Percentiles rank a stretch among this genome's conserved stretches.
phyloP scores from a whole-genome alignment of 805 yeast species.

The Metschnikowia cerradonensis region DNA sequence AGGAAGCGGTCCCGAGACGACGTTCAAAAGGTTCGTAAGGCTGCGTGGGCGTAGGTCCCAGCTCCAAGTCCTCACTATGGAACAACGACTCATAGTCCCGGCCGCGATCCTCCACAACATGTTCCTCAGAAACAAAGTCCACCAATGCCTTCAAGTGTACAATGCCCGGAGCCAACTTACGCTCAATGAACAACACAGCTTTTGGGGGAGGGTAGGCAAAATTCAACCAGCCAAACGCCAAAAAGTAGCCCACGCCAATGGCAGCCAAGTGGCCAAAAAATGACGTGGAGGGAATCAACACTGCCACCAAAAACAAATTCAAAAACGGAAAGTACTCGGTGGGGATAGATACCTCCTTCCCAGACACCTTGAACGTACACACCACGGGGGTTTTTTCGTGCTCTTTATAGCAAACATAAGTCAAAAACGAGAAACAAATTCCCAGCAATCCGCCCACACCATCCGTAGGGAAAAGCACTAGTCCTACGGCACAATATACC shows the following conservation, averaged over 20 bases:
- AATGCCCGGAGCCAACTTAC: conserved; percentile 47
- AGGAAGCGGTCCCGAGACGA: conserved; percentile 10
- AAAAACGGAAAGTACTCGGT: conserved; percentile 58
- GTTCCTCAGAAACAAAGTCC: conserved; percentile 57
- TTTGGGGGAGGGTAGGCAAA: conserved; percentile 64
- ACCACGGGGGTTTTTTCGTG: conserved; percentile 37
- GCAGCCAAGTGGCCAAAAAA: conserved; percentile 74
- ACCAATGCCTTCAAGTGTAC: conserved; percentile 50
- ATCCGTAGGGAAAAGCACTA: conserved; percentile 47
- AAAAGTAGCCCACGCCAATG: conserved; percentile 58
- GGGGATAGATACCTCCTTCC: conserved; percentile 47
- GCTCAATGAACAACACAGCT: conserved; percentile 62
- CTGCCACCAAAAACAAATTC: conserved; percentile 41
- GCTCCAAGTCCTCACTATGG: conserved; percentile 21
- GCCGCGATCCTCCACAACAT: conserved; percentile 46
- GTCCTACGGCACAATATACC: conserved; percentile 52
- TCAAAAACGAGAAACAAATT: conserved; percentile 65
- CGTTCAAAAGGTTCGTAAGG: conserved; percentile 14
- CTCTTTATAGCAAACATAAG: conserved; percentile 53
- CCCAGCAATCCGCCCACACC: conserved; percentile 69
- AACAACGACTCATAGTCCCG: conserved; percentile 28
- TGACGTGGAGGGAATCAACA: conserved; percentile 62
- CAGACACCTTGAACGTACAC: conserved; percentile 26
- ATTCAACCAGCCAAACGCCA: conserved; percentile 54
- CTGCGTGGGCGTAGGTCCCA: conserved; percentile 2